Evolutionary conservation across 176 grass and related monocot genomes (phyloP).

Genomic region (Elaeis guineensis): DNA sequence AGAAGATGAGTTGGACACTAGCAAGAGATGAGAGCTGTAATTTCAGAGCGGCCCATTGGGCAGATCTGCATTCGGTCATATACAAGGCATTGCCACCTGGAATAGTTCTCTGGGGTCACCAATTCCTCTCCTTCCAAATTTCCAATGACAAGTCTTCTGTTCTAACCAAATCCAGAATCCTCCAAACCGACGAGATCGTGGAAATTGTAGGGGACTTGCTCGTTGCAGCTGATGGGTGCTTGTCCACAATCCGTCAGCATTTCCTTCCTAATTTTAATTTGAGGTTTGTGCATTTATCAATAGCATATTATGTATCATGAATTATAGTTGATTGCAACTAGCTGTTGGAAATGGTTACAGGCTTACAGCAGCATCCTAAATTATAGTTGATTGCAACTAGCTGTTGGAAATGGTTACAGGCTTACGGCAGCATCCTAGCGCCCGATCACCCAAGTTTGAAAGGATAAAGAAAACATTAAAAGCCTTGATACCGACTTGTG

Average conservation of each 20-base stretch:
- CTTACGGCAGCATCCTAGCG: too few species aligned
- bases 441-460: too few species aligned
- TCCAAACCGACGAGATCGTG: constrained; percentile 39
- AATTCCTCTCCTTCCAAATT: constrained; percentile 62
- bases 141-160: constrained; percentile 24
- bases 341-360: too few species aligned
- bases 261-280: constrained; percentile 64
- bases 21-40: constrained; percentile 53
- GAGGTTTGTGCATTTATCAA: constrained; percentile 24
- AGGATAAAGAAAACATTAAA: too few species aligned
- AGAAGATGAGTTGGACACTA: constrained; percentile 47
- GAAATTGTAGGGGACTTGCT: constrained; percentile 54
- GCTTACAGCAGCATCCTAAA: too few species aligned
- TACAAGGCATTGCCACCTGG: constrained; percentile 42
- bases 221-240: constrained; percentile 61
- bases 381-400: too few species aligned
- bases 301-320: too few species aligned
- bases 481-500: too few species aligned
- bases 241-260: constrained; percentile 50
- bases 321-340: too few species aligned
- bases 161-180: constrained; percentile 30
- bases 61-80: constrained; percentile 59
- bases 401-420: too few species aligned
- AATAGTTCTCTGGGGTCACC: constrained; percentile 62
- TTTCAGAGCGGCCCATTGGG: constrained; percentile 68